Conservation (phyloP, 2,329 filamentous ascomycete species). For the Fusarium nisikadoi region DNA sequence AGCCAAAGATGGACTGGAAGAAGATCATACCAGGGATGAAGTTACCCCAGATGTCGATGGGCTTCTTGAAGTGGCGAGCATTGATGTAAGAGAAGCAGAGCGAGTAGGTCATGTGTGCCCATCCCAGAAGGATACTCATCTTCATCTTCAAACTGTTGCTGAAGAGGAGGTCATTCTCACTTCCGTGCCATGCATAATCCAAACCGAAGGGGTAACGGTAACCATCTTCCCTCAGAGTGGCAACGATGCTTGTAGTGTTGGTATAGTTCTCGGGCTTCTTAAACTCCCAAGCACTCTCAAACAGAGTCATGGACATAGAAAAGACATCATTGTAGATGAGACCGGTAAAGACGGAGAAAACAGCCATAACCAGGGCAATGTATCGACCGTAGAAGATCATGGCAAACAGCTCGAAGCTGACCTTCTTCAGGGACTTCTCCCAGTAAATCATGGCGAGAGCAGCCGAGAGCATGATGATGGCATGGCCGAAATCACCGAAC, state of each 20-base stretch:
- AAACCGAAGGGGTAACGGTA: constrained; percentile 96
- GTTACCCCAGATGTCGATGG: constrained; percentile 96
- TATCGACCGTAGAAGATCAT: constrained; percentile 99
- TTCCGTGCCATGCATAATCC: constrained; percentile 96
- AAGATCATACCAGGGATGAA: constrained; percentile 99
- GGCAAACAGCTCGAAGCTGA: constrained; percentile 90
- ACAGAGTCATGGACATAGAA: constrained; percentile 90
- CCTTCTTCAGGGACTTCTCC: constrained; percentile 93
- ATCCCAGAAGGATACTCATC: constrained; percentile 96
- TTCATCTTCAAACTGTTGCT: constrained; percentile 99
- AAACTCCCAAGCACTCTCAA: constrained; percentile 90
- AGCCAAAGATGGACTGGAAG: constrained; percentile 98
- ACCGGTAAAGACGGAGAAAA: constrained; percentile 97
- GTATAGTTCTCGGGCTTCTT: constrained; percentile 73
- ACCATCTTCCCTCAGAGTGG: constrained; percentile 70
- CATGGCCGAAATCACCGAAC: constrained; percentile 98
- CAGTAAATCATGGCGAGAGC: constrained; percentile 95
- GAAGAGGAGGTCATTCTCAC: constrained; percentile 95
- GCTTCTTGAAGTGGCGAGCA: constrained; percentile 91
- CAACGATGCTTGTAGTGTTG: constrained; percentile 71
- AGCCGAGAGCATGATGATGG: constrained; percentile 85
- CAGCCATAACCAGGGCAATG: constrained; percentile 97
- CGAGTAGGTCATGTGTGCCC: constrained; percentile 99
- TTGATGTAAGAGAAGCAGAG: constrained; percentile 94
- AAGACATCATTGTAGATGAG: constrained; percentile 98